These are phyloP conservation scores for Musa acuminata DNA, from an alignment of 176 grass and related monocot species.

Conservation along the genomic window DNA sequence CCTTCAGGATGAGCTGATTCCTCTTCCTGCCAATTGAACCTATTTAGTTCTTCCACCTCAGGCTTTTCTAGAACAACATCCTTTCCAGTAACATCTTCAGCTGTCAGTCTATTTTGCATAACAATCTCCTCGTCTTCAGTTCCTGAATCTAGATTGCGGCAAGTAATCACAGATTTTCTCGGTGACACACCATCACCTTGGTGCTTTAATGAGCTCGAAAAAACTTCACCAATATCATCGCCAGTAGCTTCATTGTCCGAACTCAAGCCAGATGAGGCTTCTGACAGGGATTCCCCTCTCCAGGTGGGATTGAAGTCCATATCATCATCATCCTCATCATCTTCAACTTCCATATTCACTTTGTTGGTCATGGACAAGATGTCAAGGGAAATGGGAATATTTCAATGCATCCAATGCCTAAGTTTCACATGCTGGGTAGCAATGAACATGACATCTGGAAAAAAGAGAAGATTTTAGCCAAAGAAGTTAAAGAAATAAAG, in stretches of 20 bases:
- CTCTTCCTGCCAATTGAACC: no score
- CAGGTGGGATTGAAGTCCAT: constrained; percentile 72
- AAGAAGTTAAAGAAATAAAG: neutral
- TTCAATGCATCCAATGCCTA: neutral
- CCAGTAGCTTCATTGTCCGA: constrained; percentile 48
- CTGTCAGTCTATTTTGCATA: constrained; percentile 17
- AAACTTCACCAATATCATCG: constrained; percentile 25
- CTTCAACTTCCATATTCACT: constrained; percentile 57
- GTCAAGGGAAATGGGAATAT: neutral
- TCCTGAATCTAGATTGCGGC: constrained; percentile 14
- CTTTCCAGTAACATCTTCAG: constrained; percentile 11
- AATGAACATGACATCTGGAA: neutral
- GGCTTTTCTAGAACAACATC: constrained; percentile 16
- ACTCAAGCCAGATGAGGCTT: constrained; percentile 69
- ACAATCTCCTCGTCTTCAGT: constrained; percentile 11
- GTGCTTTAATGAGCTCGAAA: constrained; percentile 11
- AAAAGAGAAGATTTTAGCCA: neutral
- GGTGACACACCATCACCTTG: constrained; percentile 3
- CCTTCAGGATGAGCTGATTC: no score
- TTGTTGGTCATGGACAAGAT: neutral
- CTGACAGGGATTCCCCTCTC: constrained; percentile 57
- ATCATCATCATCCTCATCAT: constrained; percentile 77
- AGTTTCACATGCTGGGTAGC: neutral
- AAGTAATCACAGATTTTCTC: neutral
- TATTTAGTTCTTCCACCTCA: constrained; percentile 5